phyloP scores from a whole-genome alignment of 768 basidiomycete species.

The Kwoniella mangroviensis region DNA sequence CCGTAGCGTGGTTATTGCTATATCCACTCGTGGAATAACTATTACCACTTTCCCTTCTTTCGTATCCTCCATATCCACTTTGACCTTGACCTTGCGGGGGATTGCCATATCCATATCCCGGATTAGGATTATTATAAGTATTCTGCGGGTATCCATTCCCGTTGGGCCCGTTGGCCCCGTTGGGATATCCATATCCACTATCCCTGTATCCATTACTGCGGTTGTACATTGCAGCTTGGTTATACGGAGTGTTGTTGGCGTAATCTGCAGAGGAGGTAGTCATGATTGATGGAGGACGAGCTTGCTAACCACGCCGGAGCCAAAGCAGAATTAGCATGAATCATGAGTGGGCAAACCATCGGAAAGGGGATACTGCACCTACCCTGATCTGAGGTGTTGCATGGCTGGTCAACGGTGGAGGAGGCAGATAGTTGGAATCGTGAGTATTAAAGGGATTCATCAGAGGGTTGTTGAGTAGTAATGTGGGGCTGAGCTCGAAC shows the following conservation, averaged over 20 bases:
- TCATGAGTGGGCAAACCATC: background rate
- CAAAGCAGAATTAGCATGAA: background rate
- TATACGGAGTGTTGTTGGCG: background rate
- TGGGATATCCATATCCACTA: slow-evolving; percentile 8
- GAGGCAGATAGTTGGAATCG: slow-evolving; percentile 56
- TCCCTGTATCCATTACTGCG: background rate
- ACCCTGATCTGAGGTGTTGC: slow-evolving; percentile 28
- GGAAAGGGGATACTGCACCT: background rate
- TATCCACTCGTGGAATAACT: background rate
- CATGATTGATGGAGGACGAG: slow-evolving; percentile 29
- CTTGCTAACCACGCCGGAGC: slow-evolving; percentile 10
- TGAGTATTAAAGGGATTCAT: slow-evolving; percentile 48
- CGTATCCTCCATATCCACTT: slow-evolving; percentile 10
- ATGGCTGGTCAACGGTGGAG: slow-evolving; percentile 42
- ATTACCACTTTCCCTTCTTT: background rate
- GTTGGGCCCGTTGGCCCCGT: background rate
- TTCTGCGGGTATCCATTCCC: background rate
- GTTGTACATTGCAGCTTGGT: background rate
- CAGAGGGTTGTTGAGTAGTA: slow-evolving; percentile 51
- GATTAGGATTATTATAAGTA: background rate
- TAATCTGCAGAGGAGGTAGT: slow-evolving; percentile 20
- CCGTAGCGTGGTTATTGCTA: background rate
- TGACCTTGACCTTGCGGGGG: background rate
- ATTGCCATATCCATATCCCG: slow-evolving; percentile 7
- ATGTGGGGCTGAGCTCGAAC: slow-evolving; percentile 55